A percentile compares a stretch with the other conserved stretches of the same genome.
Conservation (phyloP, 2,329 filamentous ascomycete genomes). For the Diaporthe helianthi region DNA sequence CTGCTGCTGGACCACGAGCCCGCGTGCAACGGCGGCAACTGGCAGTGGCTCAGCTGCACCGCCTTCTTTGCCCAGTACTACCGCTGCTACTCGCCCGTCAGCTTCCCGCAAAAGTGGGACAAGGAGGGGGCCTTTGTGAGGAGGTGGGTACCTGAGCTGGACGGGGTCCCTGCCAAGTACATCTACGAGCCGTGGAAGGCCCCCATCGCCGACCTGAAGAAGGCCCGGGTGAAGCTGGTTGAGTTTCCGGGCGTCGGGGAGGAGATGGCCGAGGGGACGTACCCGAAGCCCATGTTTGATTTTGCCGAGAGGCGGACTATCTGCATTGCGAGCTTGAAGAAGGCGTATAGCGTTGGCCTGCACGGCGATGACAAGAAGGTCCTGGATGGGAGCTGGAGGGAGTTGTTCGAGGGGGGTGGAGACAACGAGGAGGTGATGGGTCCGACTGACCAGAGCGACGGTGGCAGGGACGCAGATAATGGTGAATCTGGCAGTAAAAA, state of each 20-base stretch:
- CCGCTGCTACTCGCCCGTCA: conserved; percentile 72
- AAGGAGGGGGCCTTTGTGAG: conserved; percentile 69
- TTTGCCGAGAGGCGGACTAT: conserved; percentile 67
- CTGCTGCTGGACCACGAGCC: conserved; percentile 77
- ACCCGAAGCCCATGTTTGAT: conserved; percentile 81
- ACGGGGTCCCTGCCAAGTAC: conserved; percentile 67
- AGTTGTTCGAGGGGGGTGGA: conserved; percentile 50
- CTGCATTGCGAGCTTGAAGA: conserved; percentile 74
- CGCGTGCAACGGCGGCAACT: conserved; percentile 77
- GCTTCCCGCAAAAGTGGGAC: conserved; percentile 80
- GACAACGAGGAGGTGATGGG: conserved; percentile 51
- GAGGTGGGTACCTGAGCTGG: conserved; percentile 72
- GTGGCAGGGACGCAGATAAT: conserved; percentile 44
- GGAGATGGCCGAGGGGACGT: conserved; percentile 55
- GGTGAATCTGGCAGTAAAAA: conserved; percentile 38
- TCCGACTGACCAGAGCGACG: conserved; percentile 42
- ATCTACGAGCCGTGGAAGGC: conserved; percentile 85
- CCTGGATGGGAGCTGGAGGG: conserved; percentile 64
- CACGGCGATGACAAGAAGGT: conserved; percentile 69
- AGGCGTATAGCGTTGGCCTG: conserved; percentile 69
- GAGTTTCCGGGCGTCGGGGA: conserved; percentile 55
- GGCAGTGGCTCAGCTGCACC: conserved; percentile 79
- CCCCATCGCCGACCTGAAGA: conserved; percentile 70
- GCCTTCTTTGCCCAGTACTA: conserved; percentile 79
- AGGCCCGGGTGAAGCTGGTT: conserved; percentile 54